Conservation (phyloP, 495 filamentous ascomycete species). For the Aspergillus saccharolyticus region DNA sequence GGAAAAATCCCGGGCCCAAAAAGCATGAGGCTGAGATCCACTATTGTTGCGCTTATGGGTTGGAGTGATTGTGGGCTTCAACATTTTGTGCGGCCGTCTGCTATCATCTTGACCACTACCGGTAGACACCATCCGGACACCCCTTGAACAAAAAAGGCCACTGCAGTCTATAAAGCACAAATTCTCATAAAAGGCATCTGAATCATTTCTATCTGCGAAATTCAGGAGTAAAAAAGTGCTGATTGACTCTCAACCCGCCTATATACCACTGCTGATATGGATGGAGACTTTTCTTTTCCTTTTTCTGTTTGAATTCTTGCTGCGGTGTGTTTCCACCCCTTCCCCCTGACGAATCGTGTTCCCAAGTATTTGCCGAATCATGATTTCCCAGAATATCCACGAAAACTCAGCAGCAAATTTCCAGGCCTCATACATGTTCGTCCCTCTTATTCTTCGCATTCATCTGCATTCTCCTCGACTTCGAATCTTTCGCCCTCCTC, state of each 20-base stretch:
- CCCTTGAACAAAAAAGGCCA: no score
- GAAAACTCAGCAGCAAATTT: background rate
- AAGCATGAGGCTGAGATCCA: slow-evolving; percentile 2
- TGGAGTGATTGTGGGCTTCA: background rate
- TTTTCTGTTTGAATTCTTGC: background rate
- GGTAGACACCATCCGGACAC: background rate
- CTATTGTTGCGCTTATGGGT: background rate
- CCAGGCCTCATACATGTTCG: background rate
- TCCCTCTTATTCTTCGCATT: background rate
- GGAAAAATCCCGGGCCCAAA: background rate
- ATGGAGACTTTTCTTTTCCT: background rate
- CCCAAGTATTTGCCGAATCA: background rate
- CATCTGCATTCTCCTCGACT: background rate
- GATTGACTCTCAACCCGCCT: background rate
- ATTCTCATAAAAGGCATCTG: background rate
- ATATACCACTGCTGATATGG: background rate
- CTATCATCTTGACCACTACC: background rate
- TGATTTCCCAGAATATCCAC: background rate
- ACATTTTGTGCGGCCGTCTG: background rate
- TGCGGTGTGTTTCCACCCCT: background rate
- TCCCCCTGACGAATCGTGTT: background rate
- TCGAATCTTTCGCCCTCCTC: background rate
- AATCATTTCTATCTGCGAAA: no score
- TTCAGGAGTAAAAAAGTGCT: no score
- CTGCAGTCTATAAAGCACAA: background rate